Conservation (phyloP, 495 filamentous ascomycete species). For the Evernia prunastri region DNA sequence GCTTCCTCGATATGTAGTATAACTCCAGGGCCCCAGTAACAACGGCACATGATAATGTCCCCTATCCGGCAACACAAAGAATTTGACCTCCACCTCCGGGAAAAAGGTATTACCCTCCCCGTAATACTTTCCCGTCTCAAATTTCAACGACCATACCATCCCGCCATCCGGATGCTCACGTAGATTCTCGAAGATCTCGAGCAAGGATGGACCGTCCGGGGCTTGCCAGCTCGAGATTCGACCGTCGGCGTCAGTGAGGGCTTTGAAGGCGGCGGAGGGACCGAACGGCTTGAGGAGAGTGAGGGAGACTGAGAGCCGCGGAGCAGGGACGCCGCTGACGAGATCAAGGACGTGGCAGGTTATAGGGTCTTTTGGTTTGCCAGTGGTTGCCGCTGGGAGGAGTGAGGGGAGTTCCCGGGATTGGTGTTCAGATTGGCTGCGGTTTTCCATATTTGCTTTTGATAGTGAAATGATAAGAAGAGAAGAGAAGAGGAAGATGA, state of each 20-base stretch:
- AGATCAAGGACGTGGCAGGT: conserved; percentile 74
- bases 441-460: conserved; percentile 27
- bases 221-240: conserved; percentile 70
- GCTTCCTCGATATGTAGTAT: conserved; percentile 82
- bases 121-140: conserved; percentile 74
- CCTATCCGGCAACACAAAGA: conserved; percentile 57
- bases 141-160: conserved; percentile 64
- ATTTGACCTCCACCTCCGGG: conserved; percentile 82
- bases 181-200: conserved; percentile 37
- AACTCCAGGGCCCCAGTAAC: conserved; percentile 81
- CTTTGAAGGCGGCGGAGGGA: conserved; percentile 47
- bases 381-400: conserved; percentile 53
- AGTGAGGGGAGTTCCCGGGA: conserved; percentile 32
- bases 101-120: conserved; percentile 76
- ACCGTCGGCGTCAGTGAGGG: conserved; percentile 77
- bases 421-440: conserved; percentile 22
- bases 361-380: conserved; percentile 57
- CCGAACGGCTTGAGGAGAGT: conserved; percentile 36
- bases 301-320: conserved; percentile 50
- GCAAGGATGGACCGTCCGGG: conserved; percentile 30
- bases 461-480: background rate
- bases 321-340: conserved; percentile 57
- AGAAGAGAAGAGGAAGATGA: background rate
- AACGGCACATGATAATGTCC: conserved; percentile 92
- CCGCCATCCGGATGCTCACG: conserved; percentile 32